Evolutionary conservation across 2,329 filamentous ascomycete species (phyloP).

Genomic region (Fusarium agapanthi): DNA sequence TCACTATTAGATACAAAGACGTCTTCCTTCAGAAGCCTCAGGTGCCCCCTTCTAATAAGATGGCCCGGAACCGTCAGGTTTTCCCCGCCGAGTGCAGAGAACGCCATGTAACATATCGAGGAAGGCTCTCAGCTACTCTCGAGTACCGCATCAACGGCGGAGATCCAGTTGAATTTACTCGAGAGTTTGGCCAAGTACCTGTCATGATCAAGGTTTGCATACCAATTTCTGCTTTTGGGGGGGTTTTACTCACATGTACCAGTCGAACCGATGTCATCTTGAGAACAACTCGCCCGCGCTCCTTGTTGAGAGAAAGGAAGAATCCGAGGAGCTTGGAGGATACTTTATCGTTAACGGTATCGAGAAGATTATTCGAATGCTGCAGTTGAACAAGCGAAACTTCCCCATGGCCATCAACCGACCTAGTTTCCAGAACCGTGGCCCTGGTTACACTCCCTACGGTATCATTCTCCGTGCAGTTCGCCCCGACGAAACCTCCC

Average conservation of each 20-base stretch:
- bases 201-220: constrained; percentile 85
- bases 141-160: constrained; percentile 89
- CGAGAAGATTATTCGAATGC: constrained; percentile 93
- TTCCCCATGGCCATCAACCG: constrained; percentile 95
- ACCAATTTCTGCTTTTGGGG: neutral
- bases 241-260: constrained; percentile 26
- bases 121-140: constrained; percentile 82
- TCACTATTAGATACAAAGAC: constrained; percentile 81
- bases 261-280: constrained; percentile 92
- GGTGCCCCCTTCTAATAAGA: constrained; percentile 84
- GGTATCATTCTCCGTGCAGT: constrained; percentile 93
- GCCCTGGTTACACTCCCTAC: constrained; percentile 85
- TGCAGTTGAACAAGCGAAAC: constrained; percentile 90
- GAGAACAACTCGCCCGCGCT: constrained; percentile 84
- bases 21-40: constrained; percentile 84
- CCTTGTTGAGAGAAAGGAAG: constrained; percentile 88
- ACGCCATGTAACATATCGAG: constrained; percentile 89
- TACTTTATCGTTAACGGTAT: constrained; percentile 99
- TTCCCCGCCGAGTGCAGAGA: constrained; percentile 94
- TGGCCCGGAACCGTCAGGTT: constrained; percentile 83
- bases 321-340: constrained; percentile 93
- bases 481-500: constrained; percentile 95
- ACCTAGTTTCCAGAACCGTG: constrained; percentile 88
- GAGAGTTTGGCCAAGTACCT: constrained; percentile 88
- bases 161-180: constrained; percentile 81